Base-by-base conservation (phyloP, 2,329 filamentous ascomycete genomes). In the Cyphellophora attinorum region DNA sequence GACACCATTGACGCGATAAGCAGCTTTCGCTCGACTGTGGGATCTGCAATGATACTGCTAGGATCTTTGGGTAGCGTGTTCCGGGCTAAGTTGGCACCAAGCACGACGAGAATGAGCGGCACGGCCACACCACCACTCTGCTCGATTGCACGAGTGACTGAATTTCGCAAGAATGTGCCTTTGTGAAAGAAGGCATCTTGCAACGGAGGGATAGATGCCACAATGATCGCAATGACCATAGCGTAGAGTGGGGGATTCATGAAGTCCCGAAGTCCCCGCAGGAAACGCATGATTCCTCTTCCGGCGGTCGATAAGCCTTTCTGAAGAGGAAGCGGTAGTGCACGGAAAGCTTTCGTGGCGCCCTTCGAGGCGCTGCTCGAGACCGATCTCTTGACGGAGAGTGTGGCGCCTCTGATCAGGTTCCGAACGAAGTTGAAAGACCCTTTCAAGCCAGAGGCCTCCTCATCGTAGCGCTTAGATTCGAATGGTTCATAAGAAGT, bases 191-290 rank as follows among this genome's bases (percentile, higher is more conserved):
- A 95, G 12, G 91, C 63, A 27, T 70, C 67, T 57, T 98, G 89
- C 5, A 98, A 71, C 1, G 66, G 54, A 0, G 91, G 91, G 5
- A 95, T 74, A 1, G 86, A 93, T 3, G 91, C 91, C 5, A 98
- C 83, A 33, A 94, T 62, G 29, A 96, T 79, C n/a, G 91, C 85
- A 25, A 79, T 67, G 19, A 96, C 65, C 91, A 98, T 96, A 18
- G 91, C 88, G 86, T 88, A 96, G 16, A 98, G 76, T 1, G 91
- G 91, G 27, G 91, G 89, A 60, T 96, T 96, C 89, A 98, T 96
- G 58, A 95, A 94, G 31, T 83, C 81, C 82, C 83, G 91, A 10
- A 88, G 56, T 34, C 86, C 86, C 31, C 61, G 61, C 47, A 74
- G 60, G 48, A 84, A 79, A 42, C 56, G 72, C 57, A 48, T 49